Base-by-base conservation (phyloP, 1,139 yeast genomes). In the Kodamaea derodonti region DNA sequence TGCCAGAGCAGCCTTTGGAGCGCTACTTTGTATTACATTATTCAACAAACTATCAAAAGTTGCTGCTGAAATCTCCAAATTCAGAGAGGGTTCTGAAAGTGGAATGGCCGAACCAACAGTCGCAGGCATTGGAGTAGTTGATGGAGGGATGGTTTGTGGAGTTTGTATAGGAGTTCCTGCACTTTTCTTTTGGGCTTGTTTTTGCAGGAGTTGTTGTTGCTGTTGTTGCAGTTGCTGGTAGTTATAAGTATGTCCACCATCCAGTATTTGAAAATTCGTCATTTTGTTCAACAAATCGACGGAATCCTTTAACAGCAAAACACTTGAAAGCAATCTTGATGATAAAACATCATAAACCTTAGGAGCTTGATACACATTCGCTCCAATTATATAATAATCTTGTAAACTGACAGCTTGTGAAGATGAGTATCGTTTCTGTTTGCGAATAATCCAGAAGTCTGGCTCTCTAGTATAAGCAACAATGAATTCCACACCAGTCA, bases 281-380 rank as follows among this genome's bases (percentile, higher is more conserved):
- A 69, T 58, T 13, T 54, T 47, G 41, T 62, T 62, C 31, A 69
- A 49, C 23, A 61, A 41, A 26, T 59, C 62, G 20, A 66, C 55
- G 14, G 69, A 58, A 27, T 58, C 62, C 38, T 64, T 64, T 33
- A 69, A 54, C 30, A 64, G 57, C 31, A 65, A 44, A 13, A 65
- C 68, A 22, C 63, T 58, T 18, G 69, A 58, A 20, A 69, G 53
- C 14, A 69, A 45, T 30, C 75, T 47, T 3, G 72, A 56, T 12
- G 67, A 56, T 17, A 69, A 44, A 3, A 69, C 57, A 41, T 67
- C 72, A 46, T 63, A 62, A 10, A 69, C 49, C 39, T 59, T 60
- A 3, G 97, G 97, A 0, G 97, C 84, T 76, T 86, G 94, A 61
- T 90, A 92, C 3, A 92, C 84, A 50, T 87, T 88, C 17, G 95